Evolutionary conservation across 2,329 filamentous ascomycete genomes (phyloP).

Genomic region (Diaporthe destruens): DNA sequence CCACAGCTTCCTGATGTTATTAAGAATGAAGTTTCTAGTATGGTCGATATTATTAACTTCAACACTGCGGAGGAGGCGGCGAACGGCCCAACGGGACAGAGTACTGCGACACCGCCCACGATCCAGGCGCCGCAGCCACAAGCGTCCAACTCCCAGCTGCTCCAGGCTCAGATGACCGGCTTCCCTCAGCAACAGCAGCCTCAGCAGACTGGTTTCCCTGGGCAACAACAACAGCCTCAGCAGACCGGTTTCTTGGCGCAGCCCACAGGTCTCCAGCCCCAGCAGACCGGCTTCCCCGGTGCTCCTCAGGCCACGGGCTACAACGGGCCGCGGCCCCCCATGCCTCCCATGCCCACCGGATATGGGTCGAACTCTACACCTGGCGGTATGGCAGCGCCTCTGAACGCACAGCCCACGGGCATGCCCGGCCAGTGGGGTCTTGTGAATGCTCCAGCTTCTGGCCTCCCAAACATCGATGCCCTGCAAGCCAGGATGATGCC

Average conservation of each 20-base stretch:
- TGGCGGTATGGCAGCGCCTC: slow-evolving; percentile 71
- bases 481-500: slow-evolving; percentile 97
- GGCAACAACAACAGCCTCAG: slow-evolving; percentile 61
- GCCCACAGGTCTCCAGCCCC: slow-evolving; percentile 71
- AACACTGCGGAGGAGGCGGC: slow-evolving; percentile 81
- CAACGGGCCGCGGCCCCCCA: slow-evolving; percentile 82
- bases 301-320: slow-evolving; percentile 83
- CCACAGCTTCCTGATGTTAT: slow-evolving; percentile 82
- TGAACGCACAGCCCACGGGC: slow-evolving; percentile 96
- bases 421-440: slow-evolving; percentile 97
- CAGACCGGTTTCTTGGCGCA: slow-evolving; percentile 67
- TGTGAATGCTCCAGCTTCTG: slow-evolving; percentile 90
- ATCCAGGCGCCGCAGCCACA: slow-evolving; percentile 81
- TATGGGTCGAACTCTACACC: slow-evolving; percentile 69
- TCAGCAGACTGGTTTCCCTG: slow-evolving; percentile 77
- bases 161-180: slow-evolving; percentile 77
- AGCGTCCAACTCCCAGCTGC: slow-evolving; percentile 75
- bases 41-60: slow-evolving; percentile 99
- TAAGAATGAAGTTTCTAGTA: slow-evolving; percentile 97
- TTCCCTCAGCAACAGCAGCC: slow-evolving; percentile 73
- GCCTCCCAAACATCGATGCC: slow-evolving; percentile 93
- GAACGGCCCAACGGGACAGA: slow-evolving; percentile 61
- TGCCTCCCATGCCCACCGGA: slow-evolving; percentile 82
- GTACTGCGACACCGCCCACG: slow-evolving; percentile 62
- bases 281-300: slow-evolving; percentile 78